Evolutionary conservation across 1,284 basidiomycete genomes (phyloP).

Genomic region (Cryptococcus sp.): DNA sequence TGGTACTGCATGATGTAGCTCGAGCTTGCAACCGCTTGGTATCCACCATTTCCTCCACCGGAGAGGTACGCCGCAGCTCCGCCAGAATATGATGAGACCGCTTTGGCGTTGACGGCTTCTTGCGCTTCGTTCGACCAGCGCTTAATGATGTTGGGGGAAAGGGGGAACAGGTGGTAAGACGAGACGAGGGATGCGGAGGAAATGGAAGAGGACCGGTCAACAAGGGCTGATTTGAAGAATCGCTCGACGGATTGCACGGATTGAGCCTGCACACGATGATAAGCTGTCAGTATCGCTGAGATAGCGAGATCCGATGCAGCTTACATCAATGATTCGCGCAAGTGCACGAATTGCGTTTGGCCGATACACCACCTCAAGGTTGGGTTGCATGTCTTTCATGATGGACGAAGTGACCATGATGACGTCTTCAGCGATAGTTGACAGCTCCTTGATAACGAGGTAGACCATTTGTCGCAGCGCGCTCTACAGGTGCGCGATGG

Average conservation of each 20-base stretch:
- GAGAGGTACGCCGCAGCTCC: slow-evolving; percentile 62
- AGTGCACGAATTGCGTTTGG: slow-evolving; percentile 97
- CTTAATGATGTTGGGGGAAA: slow-evolving; percentile 91
- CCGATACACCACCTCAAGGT: slow-evolving; percentile 97
- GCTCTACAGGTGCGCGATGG: slow-evolving; percentile 60
- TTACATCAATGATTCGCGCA: slow-evolving; percentile 93
- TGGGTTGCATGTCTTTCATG: slow-evolving; percentile 99
- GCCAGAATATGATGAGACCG: slow-evolving; percentile 60
- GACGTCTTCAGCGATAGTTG: slow-evolving; percentile 94
- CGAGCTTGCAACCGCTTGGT: slow-evolving; percentile 79
- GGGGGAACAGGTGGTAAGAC: slow-evolving; percentile 92
- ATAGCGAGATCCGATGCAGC: slow-evolving; percentile 47
- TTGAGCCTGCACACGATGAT: slow-evolving; percentile 43
- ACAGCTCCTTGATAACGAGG: slow-evolving; percentile 97
- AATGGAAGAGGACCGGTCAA: slow-evolving; percentile 94
- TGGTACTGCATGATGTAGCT: slow-evolving; percentile 98
- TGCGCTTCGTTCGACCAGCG: slow-evolving; percentile 99
- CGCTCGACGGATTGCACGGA: slow-evolving; percentile 92
- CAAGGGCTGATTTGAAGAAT: slow-evolving; percentile 99
- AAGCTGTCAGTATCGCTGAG: slow-evolving; percentile 2
- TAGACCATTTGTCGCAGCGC: slow-evolving; percentile 98
- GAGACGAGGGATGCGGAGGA: slow-evolving; percentile 96
- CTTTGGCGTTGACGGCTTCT: slow-evolving; percentile 91
- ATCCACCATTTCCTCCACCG: slow-evolving; percentile 53
- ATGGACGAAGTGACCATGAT: slow-evolving; percentile 99